Conservation (phyloP, 2,329 filamentous ascomycete species). For the Waltergamsia citrina region DNA sequence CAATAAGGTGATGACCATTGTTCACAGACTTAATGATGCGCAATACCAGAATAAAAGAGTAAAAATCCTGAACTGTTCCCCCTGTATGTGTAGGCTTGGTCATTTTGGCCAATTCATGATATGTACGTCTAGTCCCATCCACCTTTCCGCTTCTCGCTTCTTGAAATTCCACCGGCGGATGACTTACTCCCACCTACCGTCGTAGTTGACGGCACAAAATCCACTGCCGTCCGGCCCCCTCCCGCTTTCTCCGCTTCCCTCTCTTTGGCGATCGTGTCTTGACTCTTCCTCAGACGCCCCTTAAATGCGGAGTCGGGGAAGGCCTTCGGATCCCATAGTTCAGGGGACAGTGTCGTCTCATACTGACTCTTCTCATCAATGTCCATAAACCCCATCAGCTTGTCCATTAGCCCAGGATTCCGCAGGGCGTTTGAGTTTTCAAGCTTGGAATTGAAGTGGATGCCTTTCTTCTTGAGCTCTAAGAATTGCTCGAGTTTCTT, state of each 20-base stretch:
- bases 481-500: slow-evolving; percentile 68
- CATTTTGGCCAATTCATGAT: background rate
- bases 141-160: slow-evolving; percentile 22
- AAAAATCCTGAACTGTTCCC: too few relatives aligned
- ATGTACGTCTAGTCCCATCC: slow-evolving; percentile 20
- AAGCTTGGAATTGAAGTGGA: slow-evolving; percentile 71
- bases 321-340: slow-evolving; percentile 47
- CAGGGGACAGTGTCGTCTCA: slow-evolving; percentile 45
- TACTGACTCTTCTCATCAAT: slow-evolving; percentile 49
- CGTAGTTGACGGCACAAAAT: slow-evolving; percentile 34
- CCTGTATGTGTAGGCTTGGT: background rate
- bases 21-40: too few relatives aligned
- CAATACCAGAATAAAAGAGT: too few relatives aligned
- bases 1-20: too few relatives aligned
- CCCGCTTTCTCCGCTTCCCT: slow-evolving; percentile 30
- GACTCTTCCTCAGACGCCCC: slow-evolving; percentile 37
- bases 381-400: slow-evolving; percentile 59
- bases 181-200: slow-evolving; percentile 10
- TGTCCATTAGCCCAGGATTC: slow-evolving; percentile 65
- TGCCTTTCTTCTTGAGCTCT: slow-evolving; percentile 63
- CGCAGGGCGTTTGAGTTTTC: slow-evolving; percentile 56
- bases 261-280: slow-evolving; percentile 34
- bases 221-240: slow-evolving; percentile 32
- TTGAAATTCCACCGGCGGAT: slow-evolving; percentile 12
- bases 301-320: slow-evolving; percentile 48